Conservation (phyloP, 2,329 filamentous ascomycete genomes). For the Aspergillus bombycis region DNA sequence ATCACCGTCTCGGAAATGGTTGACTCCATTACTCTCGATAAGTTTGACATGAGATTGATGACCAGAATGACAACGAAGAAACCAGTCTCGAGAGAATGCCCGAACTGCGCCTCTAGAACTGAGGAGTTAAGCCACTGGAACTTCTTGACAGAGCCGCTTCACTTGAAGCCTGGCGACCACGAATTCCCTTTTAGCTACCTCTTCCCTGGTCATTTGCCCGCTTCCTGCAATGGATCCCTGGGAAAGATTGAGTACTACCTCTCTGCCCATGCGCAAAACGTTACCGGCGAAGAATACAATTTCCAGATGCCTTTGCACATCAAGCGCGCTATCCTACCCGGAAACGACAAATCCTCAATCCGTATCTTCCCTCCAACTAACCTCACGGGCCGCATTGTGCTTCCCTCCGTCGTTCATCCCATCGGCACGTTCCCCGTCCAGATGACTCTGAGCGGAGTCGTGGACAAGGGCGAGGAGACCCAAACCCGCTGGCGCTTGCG, state of each 20-base stretch:
- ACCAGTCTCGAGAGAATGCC: slow-evolving; percentile 78
- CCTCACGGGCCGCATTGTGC: slow-evolving; percentile 81
- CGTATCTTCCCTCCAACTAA: slow-evolving; percentile 96
- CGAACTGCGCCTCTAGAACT: slow-evolving; percentile 71
- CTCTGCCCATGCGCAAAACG: slow-evolving; percentile 65
- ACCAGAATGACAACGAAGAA: slow-evolving; percentile 76
- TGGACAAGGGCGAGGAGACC: slow-evolving; percentile 68
- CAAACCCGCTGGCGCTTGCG: slow-evolving; percentile 87
- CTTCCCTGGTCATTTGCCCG: slow-evolving; percentile 82
- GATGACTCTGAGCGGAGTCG: slow-evolving; percentile 83
- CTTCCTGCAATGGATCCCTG: slow-evolving; percentile 74
- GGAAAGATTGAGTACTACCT: slow-evolving; percentile 79
- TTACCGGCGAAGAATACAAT: slow-evolving; percentile 64
- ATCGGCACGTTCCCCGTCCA: slow-evolving; percentile 78
- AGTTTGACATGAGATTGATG: slow-evolving; percentile 72
- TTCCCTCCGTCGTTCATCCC: slow-evolving; percentile 82
- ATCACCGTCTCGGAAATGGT: slow-evolving; percentile 69
- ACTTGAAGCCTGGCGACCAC: slow-evolving; percentile 61
- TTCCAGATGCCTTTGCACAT: slow-evolving; percentile 72
- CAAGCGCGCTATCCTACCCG: slow-evolving; percentile 77
- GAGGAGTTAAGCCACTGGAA: slow-evolving; percentile 79
- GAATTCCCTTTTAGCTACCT: slow-evolving; percentile 88
- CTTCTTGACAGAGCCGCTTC: slow-evolving; percentile 63
- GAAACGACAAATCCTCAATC: slow-evolving; percentile 82
- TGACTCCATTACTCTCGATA: slow-evolving; percentile 65